Conservation (phyloP, 2,329 filamentous ascomycete genomes). For the Metarhizium anisopliae region DNA sequence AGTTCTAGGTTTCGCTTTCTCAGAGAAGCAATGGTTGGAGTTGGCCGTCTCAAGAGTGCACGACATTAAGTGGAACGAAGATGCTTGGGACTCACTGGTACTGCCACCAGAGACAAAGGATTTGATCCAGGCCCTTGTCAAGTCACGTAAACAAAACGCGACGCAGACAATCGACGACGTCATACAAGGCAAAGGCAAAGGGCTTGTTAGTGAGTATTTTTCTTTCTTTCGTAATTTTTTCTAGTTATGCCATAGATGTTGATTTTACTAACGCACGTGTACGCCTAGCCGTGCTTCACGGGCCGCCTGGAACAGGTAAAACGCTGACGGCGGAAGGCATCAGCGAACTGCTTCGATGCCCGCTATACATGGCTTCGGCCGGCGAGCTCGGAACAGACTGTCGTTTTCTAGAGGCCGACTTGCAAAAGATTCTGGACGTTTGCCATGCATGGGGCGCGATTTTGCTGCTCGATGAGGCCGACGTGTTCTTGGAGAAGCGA, state of each 20-base stretch:
- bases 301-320: conserved; percentile 81
- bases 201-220: conserved; percentile 53
- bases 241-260: neutral
- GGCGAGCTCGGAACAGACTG: conserved; percentile 77
- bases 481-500: conserved; percentile 76
- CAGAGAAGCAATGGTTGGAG: conserved; percentile 84
- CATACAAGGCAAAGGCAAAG: conserved; percentile 77
- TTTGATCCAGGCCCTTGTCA: conserved; percentile 67
- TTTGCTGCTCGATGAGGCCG: conserved; percentile 75
- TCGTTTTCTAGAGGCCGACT: conserved; percentile 60
- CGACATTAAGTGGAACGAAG: conserved; percentile 77
- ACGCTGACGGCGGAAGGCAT: conserved; percentile 83
- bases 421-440: conserved; percentile 79
- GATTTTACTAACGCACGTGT: conserved; percentile 9
- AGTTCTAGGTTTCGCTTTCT: conserved; percentile 79
- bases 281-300: conserved; percentile 60
- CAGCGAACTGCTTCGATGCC: conserved; percentile 71
- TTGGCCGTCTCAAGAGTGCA: conserved; percentile 71
- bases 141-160: conserved; percentile 74
- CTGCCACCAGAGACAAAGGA: conserved; percentile 52
- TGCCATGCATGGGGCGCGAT: conserved; percentile 83
- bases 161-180: conserved; percentile 76
- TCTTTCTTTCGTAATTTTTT: neutral
- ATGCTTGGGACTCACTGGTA: conserved; percentile 75
- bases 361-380: conserved; percentile 74